Percentiles rank a stretch among this genome's conserved stretches.
These are phyloP conservation scores for Inosperma sp. DNA, from an alignment of 768 basidiomycete species.

Conservation along the genomic window DNA sequence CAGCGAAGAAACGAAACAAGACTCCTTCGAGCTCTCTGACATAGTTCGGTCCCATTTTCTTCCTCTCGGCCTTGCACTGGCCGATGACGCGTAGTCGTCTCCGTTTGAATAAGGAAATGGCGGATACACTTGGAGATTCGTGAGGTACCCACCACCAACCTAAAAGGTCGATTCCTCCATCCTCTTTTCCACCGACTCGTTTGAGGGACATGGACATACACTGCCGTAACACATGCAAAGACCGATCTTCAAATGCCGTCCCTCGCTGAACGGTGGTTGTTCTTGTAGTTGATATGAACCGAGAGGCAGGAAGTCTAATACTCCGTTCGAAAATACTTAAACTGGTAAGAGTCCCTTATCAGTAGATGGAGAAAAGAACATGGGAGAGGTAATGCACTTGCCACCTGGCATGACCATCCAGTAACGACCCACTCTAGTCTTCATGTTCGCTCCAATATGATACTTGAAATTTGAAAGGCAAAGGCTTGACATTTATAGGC, in stretches of 20 bases:
- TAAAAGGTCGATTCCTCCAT: constrained; percentile 83
- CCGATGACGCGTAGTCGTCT: constrained; percentile 70
- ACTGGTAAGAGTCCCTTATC: no score
- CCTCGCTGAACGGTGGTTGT: constrained; percentile 62
- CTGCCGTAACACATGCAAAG: constrained; percentile 53
- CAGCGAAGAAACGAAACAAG: constrained; percentile 44
- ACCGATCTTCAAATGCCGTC: constrained; percentile 67
- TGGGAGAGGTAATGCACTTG: no score
- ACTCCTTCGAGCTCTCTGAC: constrained; percentile 94
- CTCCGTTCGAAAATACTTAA: no score
- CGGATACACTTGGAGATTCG: constrained; percentile 5
- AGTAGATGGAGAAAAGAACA: no score
- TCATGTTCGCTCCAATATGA: no score
- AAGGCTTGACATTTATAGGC: no score
- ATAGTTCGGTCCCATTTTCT: constrained; percentile 71
- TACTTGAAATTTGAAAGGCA: no score
- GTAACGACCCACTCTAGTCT: no score
- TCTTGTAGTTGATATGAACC: neutral
- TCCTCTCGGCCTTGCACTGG: constrained; percentile 91
- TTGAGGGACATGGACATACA: constrained; percentile 75
- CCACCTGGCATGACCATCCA: no score
- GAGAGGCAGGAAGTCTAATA: no score
- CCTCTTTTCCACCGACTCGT: constrained; percentile 80
- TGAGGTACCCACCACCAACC: constrained; percentile 92
- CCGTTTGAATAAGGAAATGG: constrained; percentile 21